Evolutionary conservation across 306 rosid genomes (phyloP).

Genomic region (Cucumis sativus): Cucumber_9930_V3 NC_026660.2:15082001-15082500

Average conservation of each 20-base stretch:
- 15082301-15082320: background rate
- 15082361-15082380: background rate
- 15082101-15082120: background rate
- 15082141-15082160: background rate
- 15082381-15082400: background rate
- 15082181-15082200: background rate
- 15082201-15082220: background rate
- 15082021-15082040: background rate
- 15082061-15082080: background rate
- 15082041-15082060: background rate
- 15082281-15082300: background rate
- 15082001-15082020: background rate
- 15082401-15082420: background rate
- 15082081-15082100: background rate
- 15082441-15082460: too few relatives aligned
- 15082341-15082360: background rate
- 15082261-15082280: background rate
- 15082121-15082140: background rate
- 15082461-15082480: background rate
- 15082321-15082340: background rate
- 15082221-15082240: background rate
- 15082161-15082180: background rate
- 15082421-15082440: too few relatives aligned
- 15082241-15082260: background rate
- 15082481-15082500: too few relatives aligned